phyloP scores from a whole-genome alignment of 805 yeast species.

The Ogataea henricii region DNA sequence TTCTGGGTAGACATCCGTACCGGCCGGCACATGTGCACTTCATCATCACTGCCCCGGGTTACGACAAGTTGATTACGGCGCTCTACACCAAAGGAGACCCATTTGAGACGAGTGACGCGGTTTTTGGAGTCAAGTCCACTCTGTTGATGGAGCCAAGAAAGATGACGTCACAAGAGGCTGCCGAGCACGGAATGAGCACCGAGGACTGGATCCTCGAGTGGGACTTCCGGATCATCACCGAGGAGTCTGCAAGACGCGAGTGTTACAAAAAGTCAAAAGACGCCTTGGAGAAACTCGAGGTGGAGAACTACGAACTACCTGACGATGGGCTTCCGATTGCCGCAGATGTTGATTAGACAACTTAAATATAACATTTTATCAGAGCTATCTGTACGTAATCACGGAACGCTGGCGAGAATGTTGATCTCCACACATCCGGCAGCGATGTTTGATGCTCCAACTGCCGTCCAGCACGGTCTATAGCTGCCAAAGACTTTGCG shows the following conservation, averaged over 20 bases:
- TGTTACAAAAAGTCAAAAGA: slow-evolving; percentile 5
- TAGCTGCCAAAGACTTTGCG: slow-evolving; percentile 15
- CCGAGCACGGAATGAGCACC: background rate
- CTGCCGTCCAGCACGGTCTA: slow-evolving; percentile 18
- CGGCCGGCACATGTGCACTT: slow-evolving; percentile 14
- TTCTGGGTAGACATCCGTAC: slow-evolving; percentile 12
- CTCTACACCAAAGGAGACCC: slow-evolving; percentile 12
- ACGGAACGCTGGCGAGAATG: slow-evolving; percentile 13
- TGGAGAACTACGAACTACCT: background rate
- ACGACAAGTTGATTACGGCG: slow-evolving; percentile 12
- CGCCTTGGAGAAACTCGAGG: slow-evolving; percentile 1
- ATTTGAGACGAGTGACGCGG: slow-evolving; percentile 14
- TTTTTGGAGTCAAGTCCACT: slow-evolving; percentile 14
- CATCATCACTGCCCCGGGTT: slow-evolving; percentile 9
- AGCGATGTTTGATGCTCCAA: slow-evolving; percentile 13
- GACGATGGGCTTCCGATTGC: slow-evolving; percentile 7
- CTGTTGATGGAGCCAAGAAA: slow-evolving; percentile 11
- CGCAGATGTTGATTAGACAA: slow-evolving; percentile 7
- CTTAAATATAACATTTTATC: no score
- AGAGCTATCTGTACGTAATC: no score
- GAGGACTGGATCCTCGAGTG: slow-evolving; percentile 10
- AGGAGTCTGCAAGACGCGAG: slow-evolving; percentile 4
- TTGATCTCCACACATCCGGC: slow-evolving; percentile 17
- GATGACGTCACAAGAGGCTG: slow-evolving; percentile 7
- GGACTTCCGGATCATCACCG: slow-evolving; percentile 10